phyloP scores from a whole-genome alignment of 345 rosid genomes.

The Salix brachista region DNA sequence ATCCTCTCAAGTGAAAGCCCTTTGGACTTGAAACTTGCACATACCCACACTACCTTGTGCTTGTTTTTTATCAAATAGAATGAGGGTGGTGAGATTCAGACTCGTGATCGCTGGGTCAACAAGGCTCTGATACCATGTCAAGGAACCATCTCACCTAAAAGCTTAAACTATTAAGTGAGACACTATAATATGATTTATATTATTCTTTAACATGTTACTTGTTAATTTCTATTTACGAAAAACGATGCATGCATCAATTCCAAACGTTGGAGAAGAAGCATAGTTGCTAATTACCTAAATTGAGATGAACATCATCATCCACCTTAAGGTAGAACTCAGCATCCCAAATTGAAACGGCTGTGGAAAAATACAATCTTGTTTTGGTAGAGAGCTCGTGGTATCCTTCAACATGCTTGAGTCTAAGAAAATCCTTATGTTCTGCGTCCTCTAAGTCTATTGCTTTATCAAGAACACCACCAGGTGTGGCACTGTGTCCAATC shows the following conservation, averaged over 20 bases:
- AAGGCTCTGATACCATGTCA: no score
- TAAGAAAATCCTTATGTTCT: constrained; percentile 61
- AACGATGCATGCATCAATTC: background rate
- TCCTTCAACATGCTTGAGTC: constrained; percentile 80
- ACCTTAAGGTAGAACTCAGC: constrained; percentile 82
- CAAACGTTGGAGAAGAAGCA: background rate
- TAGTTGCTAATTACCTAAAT: constrained; percentile 39
- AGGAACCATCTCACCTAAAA: no score
- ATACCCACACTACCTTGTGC: no score
- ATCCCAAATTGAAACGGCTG: constrained; percentile 70
- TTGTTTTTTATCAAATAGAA: no score
- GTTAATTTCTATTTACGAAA: no score
- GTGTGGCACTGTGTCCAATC: constrained; percentile 78
- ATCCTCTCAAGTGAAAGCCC: accelerated
- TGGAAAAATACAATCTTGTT: constrained; percentile 76
- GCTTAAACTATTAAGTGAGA: accelerated
- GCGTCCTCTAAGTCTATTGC: constrained; percentile 67
- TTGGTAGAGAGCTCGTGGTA: constrained; percentile 79
- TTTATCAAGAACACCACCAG: constrained; percentile 73
- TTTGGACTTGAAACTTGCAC: no score
- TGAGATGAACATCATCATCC: constrained; percentile 86
- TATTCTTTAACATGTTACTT: no score
- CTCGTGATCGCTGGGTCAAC: no score
- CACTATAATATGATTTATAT: no score
- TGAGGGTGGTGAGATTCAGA: no score